Conservation (phyloP, 805 yeast genomes). For the Priceomyces medius region DNA sequence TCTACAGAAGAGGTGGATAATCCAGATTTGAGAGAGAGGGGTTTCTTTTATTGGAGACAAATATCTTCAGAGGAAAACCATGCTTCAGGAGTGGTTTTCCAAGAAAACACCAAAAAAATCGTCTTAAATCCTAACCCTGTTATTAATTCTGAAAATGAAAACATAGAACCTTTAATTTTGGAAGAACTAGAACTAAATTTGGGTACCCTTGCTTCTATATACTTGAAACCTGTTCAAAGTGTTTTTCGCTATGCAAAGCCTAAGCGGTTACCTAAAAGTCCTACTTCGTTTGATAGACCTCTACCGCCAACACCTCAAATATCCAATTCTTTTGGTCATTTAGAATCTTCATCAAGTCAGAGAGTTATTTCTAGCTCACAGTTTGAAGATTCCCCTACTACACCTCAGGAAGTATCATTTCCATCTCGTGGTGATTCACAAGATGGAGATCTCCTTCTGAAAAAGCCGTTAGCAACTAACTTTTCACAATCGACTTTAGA, state of each 20-base stretch:
- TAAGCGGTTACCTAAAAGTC: constrained; percentile 48
- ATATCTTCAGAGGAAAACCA: constrained; percentile 47
- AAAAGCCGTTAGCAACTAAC: neutral
- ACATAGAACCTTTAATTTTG: constrained; percentile 63
- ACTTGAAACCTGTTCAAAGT: constrained; percentile 77
- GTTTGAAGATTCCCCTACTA: neutral
- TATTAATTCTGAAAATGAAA: constrained; percentile 65
- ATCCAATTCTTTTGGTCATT: neutral
- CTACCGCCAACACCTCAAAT: constrained; percentile 7
- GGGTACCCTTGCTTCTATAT: constrained; percentile 80
- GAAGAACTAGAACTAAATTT: constrained; percentile 82
- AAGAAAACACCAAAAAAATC: constrained; percentile 42
- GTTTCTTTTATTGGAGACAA: constrained; percentile 81
- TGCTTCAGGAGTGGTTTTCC: constrained; percentile 40
- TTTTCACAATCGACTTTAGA: neutral
- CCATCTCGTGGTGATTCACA: neutral
- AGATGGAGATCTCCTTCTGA: neutral
- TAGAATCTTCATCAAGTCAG: neutral
- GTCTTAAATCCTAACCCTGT: constrained; percentile 61
- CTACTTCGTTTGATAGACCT: constrained; percentile 33
- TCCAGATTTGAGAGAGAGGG: constrained; percentile 87
- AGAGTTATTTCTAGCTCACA: neutral
- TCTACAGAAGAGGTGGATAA: constrained; percentile 75
- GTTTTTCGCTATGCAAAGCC: constrained; percentile 68
- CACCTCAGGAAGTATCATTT: neutral